Percentiles rank a stretch among this genome's conserved stretches.
phyloP scores from a whole-genome alignment of 2,329 filamentous ascomycete species.

The Acrocalymma vagum region DNA sequence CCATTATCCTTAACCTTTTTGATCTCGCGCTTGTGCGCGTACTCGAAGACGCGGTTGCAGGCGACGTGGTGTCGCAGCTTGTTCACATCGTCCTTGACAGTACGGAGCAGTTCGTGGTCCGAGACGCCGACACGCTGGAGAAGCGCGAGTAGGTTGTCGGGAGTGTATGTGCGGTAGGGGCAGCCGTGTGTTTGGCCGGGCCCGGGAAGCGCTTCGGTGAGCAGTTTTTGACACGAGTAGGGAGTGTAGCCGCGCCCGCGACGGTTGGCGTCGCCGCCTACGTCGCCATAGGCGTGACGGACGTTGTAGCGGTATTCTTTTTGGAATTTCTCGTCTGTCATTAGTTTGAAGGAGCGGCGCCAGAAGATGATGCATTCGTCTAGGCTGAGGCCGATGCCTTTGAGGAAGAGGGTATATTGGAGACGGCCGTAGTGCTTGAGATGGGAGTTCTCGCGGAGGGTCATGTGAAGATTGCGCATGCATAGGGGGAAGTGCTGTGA shows the following conservation, averaged over 20 bases:
- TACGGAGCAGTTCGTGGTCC: constrained; percentile 79
- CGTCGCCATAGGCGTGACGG: constrained; percentile 93
- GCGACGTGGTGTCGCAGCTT: constrained; percentile 92
- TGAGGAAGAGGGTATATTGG: constrained; percentile 96
- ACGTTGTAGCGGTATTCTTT: constrained; percentile 98
- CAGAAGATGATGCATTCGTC: constrained; percentile 94
- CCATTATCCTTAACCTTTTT: constrained; percentile 60
- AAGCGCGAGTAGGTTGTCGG: constrained; percentile 83
- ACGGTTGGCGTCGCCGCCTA: constrained; percentile 89
- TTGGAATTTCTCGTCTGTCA: constrained; percentile 94
- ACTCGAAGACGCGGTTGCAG: constrained; percentile 95
- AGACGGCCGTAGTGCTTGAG: constrained; percentile 92
- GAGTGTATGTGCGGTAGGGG: constrained; percentile 89
- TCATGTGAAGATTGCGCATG: constrained; percentile 90
- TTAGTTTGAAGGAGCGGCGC: constrained; percentile 83
- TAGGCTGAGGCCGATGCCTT: constrained; percentile 90
- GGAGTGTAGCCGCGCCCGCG: constrained; percentile 88
- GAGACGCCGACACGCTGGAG: constrained; percentile 81
- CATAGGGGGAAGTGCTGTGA: constrained; percentile 87
- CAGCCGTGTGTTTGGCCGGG: constrained; percentile 94
- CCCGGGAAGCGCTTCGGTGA: constrained; percentile 87
- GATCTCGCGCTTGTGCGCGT: constrained; percentile 72
- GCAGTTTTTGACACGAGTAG: constrained; percentile 93
- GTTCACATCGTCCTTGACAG: constrained; percentile 87
- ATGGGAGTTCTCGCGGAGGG: constrained; percentile 85